Percentiles rank a stretch among this genome's conserved stretches.
These are phyloP conservation scores for Aspergillus nidulans DNA, from an alignment of 495 filamentous ascomycete genomes.

Conservation along the genomic window DNA sequence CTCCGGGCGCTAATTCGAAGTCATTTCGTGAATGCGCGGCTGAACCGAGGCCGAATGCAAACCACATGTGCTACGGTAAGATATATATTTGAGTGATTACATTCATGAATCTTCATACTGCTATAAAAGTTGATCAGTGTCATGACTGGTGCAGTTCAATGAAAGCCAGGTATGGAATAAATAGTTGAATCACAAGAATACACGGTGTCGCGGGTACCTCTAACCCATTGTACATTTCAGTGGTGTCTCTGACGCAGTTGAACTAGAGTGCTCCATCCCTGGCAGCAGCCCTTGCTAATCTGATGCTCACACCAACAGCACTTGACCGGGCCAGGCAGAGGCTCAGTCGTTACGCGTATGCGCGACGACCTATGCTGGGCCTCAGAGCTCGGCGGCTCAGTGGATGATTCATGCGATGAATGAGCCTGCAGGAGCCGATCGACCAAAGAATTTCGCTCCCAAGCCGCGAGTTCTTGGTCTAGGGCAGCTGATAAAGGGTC, in stretches of 20 bases:
- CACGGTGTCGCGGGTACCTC: neutral
- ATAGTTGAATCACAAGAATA: neutral
- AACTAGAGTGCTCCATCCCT: slow-evolving; percentile 67
- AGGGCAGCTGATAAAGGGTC: neutral
- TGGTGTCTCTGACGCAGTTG: slow-evolving; percentile 64
- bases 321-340: slow-evolving; percentile 53
- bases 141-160: too few species aligned
- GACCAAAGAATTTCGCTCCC: neutral
- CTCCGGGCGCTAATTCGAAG: too few species aligned
- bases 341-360: neutral
- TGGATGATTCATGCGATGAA: neutral
- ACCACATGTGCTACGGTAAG: neutral
- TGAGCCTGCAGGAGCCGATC: neutral
- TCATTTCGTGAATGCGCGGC: too few species aligned
- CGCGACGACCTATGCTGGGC: neutral
- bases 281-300: slow-evolving; percentile 68
- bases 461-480: neutral
- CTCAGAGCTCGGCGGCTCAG: neutral
- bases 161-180: too few species aligned
- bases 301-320: slow-evolving; percentile 77
- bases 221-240: slow-evolving; percentile 21
- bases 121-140: too few species aligned
- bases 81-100: too few species aligned
- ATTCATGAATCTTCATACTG: too few species aligned
- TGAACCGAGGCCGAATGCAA: slow-evolving; percentile 4